These are phyloP conservation scores for Triticum turgidum DNA, from an alignment of 176 grass and related monocot species.

Conservation along the genomic window DNA sequence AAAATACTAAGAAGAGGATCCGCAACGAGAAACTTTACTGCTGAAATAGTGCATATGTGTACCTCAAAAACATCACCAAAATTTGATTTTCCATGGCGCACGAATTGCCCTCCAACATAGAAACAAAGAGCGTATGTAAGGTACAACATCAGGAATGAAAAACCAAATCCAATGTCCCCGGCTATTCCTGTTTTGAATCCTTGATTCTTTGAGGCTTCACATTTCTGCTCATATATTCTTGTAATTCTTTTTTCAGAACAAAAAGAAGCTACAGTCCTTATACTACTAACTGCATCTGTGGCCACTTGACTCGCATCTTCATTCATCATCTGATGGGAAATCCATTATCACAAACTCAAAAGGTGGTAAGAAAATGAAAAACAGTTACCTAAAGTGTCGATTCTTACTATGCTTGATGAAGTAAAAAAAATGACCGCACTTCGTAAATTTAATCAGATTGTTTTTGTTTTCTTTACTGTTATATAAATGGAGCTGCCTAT, in stretches of 20 bases:
- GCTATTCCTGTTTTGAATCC: constrained; percentile 51
- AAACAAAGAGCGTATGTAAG: constrained; percentile 60
- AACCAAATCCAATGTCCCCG: constrained; percentile 61
- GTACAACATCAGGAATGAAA: constrained; percentile 60
- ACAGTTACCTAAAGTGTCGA: not conserved
- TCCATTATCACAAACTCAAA: not conserved
- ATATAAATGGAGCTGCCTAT: not conserved
- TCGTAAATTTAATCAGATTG: not conserved
- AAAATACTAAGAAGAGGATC: not conserved
- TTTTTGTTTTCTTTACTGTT: not conserved
- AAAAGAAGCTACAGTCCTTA: constrained; percentile 74
- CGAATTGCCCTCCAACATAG: constrained; percentile 60
- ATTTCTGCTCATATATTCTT: constrained; percentile 52
- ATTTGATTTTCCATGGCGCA: constrained; percentile 37
- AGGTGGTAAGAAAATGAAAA: not conserved
- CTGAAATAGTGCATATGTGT: not conserved
- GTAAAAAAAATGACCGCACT: not conserved
- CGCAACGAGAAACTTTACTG: not conserved
- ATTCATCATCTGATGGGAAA: constrained; percentile 43
- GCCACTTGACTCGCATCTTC: constrained; percentile 81
- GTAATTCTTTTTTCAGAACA: constrained; percentile 55
- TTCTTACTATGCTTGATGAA: not conserved
- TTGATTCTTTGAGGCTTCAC: constrained; percentile 60
- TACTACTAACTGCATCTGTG: constrained; percentile 59
- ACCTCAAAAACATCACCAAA: constrained; percentile 67